phyloP scores from a whole-genome alignment of 177 flowering plant species.

The Tripterygium wilfordii region DNA sequence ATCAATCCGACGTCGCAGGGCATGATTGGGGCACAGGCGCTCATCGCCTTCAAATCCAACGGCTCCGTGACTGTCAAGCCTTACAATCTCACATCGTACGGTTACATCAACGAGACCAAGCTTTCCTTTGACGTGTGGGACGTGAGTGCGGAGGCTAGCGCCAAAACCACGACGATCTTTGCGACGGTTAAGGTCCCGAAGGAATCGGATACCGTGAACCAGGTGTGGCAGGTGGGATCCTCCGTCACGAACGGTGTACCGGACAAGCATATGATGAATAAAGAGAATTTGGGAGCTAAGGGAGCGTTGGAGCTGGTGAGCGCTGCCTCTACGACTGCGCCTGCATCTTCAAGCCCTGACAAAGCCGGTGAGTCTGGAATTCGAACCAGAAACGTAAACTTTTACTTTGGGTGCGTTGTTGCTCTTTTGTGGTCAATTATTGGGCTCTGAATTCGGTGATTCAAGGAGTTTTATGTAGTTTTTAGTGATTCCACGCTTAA shows the following conservation, averaged over 20 bases:
- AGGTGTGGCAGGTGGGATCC: neutral
- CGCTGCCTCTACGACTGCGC: neutral
- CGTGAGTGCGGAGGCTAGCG: neutral
- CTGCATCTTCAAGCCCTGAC: no score
- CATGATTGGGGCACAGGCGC: slow-evolving; percentile 11
- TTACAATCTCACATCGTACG: neutral
- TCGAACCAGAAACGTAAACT: no score
- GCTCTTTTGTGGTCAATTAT: no score
- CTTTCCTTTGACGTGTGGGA: neutral
- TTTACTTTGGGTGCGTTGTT: no score
- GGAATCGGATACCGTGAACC: neutral
- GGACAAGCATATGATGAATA: neutral
- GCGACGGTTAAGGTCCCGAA: neutral
- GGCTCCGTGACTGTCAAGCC: neutral
- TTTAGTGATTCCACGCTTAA: no score
- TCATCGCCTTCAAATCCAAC: slow-evolving; percentile 6
- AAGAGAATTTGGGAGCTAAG: neutral
- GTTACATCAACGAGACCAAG: neutral
- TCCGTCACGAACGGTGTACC: neutral
- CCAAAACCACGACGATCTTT: neutral
- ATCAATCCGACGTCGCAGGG: slow-evolving; percentile 11
- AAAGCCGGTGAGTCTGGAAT: no score
- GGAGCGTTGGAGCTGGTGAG: neutral
- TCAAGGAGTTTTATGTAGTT: no score
- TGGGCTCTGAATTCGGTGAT: no score